Evolutionary conservation across 805 yeast genomes (phyloP).

Genomic region (Starmerella cellae): DNA sequence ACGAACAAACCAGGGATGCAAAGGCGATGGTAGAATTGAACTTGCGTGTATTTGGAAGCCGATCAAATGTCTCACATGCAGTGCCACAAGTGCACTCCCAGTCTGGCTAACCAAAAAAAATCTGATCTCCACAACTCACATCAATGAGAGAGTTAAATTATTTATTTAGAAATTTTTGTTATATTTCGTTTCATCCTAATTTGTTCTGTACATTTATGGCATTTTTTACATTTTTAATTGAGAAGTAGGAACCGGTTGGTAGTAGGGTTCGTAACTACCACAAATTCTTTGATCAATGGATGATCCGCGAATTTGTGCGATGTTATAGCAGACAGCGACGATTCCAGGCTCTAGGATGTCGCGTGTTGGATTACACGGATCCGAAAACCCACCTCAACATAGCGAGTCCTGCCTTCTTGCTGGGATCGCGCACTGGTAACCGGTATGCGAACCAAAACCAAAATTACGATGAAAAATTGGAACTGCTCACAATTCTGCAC

Average conservation of each 20-base stretch:
- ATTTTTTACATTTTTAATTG: no score
- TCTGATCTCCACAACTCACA: no score
- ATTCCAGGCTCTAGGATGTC: slow-evolving; percentile 1
- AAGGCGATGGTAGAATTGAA: slow-evolving; percentile 3
- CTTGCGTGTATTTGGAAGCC: background rate
- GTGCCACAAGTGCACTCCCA: no score
- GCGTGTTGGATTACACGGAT: slow-evolving; percentile 14
- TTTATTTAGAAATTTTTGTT: no score
- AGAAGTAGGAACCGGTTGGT: no score
- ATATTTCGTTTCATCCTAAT: no score
- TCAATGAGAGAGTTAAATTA: no score
- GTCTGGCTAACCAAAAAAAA: no score
- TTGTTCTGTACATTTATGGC: no score
- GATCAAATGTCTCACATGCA: no score
- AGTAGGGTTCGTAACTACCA: background rate
- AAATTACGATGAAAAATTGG: slow-evolving; percentile 6
- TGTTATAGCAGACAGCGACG: background rate
- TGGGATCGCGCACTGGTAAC: slow-evolving; percentile 13
- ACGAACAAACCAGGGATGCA: slow-evolving; percentile 8
- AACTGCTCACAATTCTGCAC: slow-evolving; percentile 7
- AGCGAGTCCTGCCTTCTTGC: slow-evolving; percentile 7
- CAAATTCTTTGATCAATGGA: background rate
- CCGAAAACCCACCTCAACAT: slow-evolving; percentile 7
- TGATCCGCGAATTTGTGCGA: slow-evolving; percentile 3
- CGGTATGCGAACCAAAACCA: slow-evolving; percentile 6